Evolutionary conservation across 805 yeast genomes (phyloP).

Genomic region (Hanseniaspora singularis): DNA sequence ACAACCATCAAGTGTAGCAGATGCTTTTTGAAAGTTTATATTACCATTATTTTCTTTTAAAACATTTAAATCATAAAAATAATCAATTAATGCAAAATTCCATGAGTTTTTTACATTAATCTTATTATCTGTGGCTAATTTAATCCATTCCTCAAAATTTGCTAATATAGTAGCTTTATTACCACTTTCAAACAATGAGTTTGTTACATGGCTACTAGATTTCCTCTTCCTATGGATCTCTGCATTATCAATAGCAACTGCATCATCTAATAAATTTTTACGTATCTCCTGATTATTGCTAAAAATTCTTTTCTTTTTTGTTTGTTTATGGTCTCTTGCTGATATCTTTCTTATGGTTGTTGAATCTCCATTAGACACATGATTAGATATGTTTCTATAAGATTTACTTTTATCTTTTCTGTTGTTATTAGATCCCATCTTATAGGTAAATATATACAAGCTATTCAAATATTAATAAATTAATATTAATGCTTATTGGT

Average conservation of each 20-base stretch:
- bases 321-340: not conserved
- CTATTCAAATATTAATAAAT: no score
- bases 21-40: constrained; percentile 81
- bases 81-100: constrained; percentile 84
- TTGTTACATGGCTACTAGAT: not conserved
- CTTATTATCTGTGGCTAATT: constrained; percentile 70
- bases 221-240: not conserved
- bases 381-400: not conserved
- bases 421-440: no score
- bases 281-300: constrained; percentile 5
- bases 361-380: not conserved
- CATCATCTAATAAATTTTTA: constrained; percentile 8
- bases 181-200: constrained; percentile 20
- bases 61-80: constrained; percentile 71
- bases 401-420: not conserved
- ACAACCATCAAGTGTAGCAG: constrained; percentile 88
- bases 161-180: constrained; percentile 35
- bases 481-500: no score
- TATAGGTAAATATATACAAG: no score
- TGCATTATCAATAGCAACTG: not conserved
- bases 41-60: constrained; percentile 52
- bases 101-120: constrained; percentile 78
- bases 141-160: constrained; percentile 69
- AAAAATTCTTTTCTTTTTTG: not conserved
- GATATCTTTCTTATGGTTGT: constrained; percentile 13